Evolutionary conservation across 2,329 filamentous ascomycete species (phyloP).

Genomic region (Aschersonia sp.): DNA sequence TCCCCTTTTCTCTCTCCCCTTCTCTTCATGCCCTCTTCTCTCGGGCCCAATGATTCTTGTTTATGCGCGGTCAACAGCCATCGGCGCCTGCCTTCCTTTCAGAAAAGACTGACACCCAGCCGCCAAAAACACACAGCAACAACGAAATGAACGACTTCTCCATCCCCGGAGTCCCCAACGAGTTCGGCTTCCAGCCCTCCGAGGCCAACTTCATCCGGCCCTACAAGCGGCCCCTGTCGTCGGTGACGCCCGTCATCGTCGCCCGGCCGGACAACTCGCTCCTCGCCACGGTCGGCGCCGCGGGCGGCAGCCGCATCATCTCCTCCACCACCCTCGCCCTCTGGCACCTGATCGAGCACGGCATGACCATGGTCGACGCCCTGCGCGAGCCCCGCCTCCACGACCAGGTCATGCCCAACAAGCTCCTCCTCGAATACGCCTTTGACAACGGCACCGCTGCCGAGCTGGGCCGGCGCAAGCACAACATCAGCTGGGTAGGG

Average conservation of each 20-base stretch:
- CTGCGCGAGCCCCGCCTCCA: constrained; percentile 57
- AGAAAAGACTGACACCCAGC: not conserved
- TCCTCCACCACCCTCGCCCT: constrained; percentile 63
- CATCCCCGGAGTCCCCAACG: constrained; percentile 62
- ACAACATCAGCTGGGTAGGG: constrained; percentile 57
- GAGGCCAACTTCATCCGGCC: constrained; percentile 70
- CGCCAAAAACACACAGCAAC: constrained; percentile 23
- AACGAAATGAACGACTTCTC: constrained; percentile 70
- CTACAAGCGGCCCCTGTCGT: constrained; percentile 69
- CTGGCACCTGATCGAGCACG: constrained; percentile 56
- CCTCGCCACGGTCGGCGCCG: constrained; percentile 57
- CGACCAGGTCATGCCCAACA: constrained; percentile 67
- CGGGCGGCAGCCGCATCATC: constrained; percentile 73
- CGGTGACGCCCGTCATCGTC: constrained; percentile 66
- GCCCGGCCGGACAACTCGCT: constrained; percentile 48
- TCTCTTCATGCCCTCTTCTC: no score
- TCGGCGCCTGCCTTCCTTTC: no score
- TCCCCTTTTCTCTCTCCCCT: not conserved
- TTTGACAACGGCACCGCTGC: constrained; percentile 52
- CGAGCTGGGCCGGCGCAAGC: constrained; percentile 48
- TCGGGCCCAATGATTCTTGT: no score
- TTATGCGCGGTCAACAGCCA: no score
- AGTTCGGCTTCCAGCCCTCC: constrained; percentile 73
- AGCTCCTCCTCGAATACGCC: constrained; percentile 49
- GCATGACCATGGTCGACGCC: constrained; percentile 43